Evolutionary conservation across 164 flowering plant genomes (phyloP).

Genomic region (Cinnamomum micranthum): DNA sequence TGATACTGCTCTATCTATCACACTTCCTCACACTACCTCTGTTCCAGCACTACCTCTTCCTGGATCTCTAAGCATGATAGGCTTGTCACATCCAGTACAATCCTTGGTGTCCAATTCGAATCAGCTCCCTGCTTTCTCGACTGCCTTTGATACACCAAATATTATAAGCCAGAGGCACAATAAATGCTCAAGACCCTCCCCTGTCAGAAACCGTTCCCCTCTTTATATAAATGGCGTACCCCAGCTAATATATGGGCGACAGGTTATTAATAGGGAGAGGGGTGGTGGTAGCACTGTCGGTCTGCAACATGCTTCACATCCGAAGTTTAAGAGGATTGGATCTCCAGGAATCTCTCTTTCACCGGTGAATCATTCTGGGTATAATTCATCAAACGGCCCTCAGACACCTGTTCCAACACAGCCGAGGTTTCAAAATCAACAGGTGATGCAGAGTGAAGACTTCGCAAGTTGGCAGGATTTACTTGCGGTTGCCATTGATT

Average conservation of each 20-base stretch:
- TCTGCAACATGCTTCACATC: constrained; percentile 18
- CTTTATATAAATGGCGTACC: constrained; percentile 6
- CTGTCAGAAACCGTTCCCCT: constrained; percentile 21
- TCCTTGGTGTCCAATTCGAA: constrained; percentile 20
- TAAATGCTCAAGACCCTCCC: constrained; percentile 15
- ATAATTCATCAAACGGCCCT: constrained; percentile 15
- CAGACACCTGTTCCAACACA: constrained; percentile 12
- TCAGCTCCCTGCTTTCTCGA: constrained; percentile 28
- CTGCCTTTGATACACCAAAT: constrained; percentile 12
- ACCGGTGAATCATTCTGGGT: constrained; percentile 10
- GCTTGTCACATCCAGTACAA: constrained; percentile 9
- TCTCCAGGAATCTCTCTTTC: constrained; percentile 9
- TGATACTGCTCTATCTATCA: constrained; percentile 17
- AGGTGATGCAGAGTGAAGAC: constrained; percentile 1
- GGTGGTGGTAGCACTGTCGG: constrained; percentile 15
- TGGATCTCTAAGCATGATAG: constrained; percentile 3
- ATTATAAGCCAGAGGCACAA: constrained; percentile 25
- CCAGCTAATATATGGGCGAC: not conserved
- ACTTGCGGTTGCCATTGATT: constrained; percentile 11
- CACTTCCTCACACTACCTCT: constrained; percentile 14
- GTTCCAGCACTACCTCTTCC: constrained; percentile 11
- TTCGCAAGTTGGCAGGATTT: constrained; percentile 18
- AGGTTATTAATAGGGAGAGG: constrained; percentile 16
- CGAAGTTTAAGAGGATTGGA: constrained; percentile 28
- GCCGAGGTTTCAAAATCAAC: constrained; percentile 5